Conservation (phyloP, 164 flowering plant species). For the Macadamia integrifolia region DNA sequence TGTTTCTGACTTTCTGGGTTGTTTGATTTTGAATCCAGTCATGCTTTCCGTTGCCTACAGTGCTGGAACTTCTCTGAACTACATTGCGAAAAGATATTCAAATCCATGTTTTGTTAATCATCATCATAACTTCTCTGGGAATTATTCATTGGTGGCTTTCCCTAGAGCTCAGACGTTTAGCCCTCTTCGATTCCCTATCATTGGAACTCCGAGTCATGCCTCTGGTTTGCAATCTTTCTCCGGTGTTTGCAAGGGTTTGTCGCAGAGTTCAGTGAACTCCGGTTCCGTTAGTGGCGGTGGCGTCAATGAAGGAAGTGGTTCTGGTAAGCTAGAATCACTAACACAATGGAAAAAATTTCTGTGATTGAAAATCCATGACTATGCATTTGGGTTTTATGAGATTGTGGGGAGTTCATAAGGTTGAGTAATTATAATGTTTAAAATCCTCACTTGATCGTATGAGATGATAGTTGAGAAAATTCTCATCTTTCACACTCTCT, state of each 20-base stretch:
- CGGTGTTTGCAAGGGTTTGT: background rate
- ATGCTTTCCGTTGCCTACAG: constrained; percentile 18
- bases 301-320: background rate
- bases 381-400: background rate
- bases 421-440: background rate
- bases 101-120: constrained; percentile 2
- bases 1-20: no score
- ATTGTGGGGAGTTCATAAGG: background rate
- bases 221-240: background rate
- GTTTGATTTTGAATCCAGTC: no score
- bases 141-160: background rate
- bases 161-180: background rate
- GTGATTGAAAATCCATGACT: background rate
- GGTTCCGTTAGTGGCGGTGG: background rate
- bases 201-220: background rate
- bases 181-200: background rate
- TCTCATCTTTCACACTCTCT: no score
- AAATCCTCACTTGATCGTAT: background rate
- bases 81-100: background rate
- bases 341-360: no score
- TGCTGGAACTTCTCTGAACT: constrained; percentile 1
- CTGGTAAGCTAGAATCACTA: constrained; percentile 3
- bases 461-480: background rate
- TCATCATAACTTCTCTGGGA: background rate
- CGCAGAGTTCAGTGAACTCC: constrained; percentile 3